Percentiles rank a stretch among this genome's conserved stretches.
Conservation (phyloP, 2,329 filamentous ascomycete species). For the Herpomyces periplanetae region DNA sequence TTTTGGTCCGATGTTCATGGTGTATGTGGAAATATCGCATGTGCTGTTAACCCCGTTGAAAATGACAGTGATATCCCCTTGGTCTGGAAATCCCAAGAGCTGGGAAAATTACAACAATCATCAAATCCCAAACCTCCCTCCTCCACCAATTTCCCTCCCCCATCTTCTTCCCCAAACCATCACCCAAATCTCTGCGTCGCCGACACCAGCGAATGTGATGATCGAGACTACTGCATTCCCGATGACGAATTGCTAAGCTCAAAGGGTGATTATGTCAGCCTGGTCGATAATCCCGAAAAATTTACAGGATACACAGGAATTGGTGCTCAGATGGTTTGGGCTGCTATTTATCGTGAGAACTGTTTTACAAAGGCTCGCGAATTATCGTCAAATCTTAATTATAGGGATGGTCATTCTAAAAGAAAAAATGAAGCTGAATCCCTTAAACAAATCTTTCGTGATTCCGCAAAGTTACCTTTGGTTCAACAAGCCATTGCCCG, state of each 20-base stretch:
- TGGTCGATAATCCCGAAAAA: conserved; percentile 66
- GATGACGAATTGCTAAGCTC: conserved; percentile 56
- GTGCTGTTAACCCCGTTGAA: conserved; percentile 71
- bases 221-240: conserved; percentile 77
- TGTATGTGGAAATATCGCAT: conserved; percentile 88
- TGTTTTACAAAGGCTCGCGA: conserved; percentile 35
- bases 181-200: no score
- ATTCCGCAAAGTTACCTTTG: conserved; percentile 12
- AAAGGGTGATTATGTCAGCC: conserved; percentile 83
- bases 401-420: background rate
- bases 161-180: no score
- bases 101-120: conserved; percentile 77
- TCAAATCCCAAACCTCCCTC: no score
- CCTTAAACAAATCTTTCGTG: background rate
- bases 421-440: background rate
- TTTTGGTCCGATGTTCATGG: conserved; percentile 82
- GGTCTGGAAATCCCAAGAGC: conserved; percentile 62
- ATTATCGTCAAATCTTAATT: conserved; percentile 19
- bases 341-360: conserved; percentile 84
- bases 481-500: conserved; percentile 15
- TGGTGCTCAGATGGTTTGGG: conserved; percentile 63
- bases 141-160: no score
- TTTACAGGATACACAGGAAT: conserved; percentile 76
- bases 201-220: conserved; percentile 83
- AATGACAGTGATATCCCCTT: conserved; percentile 73